Percentiles rank a stretch among this genome's conserved stretches.
Conservation (phyloP, 169 alveolate species). For the Plasmodium malariae region DNA sequence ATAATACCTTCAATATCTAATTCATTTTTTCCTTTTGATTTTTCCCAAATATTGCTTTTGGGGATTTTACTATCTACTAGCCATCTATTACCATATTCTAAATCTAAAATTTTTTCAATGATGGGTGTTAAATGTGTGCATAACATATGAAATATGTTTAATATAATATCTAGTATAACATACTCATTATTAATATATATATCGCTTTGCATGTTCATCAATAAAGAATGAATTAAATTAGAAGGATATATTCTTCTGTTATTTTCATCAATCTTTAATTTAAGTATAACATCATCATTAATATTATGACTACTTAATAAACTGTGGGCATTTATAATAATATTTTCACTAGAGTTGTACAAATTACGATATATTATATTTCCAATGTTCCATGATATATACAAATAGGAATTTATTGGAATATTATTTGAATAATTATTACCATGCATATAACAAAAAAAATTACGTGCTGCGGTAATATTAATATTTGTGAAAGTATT, state of each 20-base stretch:
- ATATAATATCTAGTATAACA: slow-evolving; percentile 56
- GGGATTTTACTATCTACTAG: slow-evolving; percentile 82
- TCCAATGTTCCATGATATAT: slow-evolving; percentile 87
- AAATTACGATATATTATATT: slow-evolving; percentile 82
- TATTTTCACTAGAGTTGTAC: slow-evolving; percentile 83
- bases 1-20: slow-evolving; percentile 87
- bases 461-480: slow-evolving; percentile 61
- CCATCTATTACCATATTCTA: slow-evolving; percentile 84
- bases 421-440: slow-evolving; percentile 76
- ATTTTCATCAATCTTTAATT: slow-evolving; percentile 71
- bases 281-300: slow-evolving; percentile 74
- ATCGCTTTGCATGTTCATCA: slow-evolving; percentile 53
- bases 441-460: slow-evolving; percentile 76
- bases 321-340: slow-evolving; percentile 75
- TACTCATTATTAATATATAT: slow-evolving; percentile 75
- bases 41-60: slow-evolving; percentile 84
- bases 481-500: slow-evolving; percentile 68
- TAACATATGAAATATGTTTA: slow-evolving; percentile 79
- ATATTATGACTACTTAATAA: slow-evolving; percentile 71
- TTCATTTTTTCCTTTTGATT: slow-evolving; percentile 79
- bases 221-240: slow-evolving; percentile 51
- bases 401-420: slow-evolving; percentile 76
- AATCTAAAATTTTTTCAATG: slow-evolving; percentile 79
- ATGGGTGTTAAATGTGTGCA: slow-evolving; percentile 85
- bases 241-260: slow-evolving; percentile 74